A percentile compares a stretch with the other conserved stretches of the same genome.
Conservation (phyloP, 2,329 filamentous ascomycete species). For the Calcarisporium arbuscula region DNA sequence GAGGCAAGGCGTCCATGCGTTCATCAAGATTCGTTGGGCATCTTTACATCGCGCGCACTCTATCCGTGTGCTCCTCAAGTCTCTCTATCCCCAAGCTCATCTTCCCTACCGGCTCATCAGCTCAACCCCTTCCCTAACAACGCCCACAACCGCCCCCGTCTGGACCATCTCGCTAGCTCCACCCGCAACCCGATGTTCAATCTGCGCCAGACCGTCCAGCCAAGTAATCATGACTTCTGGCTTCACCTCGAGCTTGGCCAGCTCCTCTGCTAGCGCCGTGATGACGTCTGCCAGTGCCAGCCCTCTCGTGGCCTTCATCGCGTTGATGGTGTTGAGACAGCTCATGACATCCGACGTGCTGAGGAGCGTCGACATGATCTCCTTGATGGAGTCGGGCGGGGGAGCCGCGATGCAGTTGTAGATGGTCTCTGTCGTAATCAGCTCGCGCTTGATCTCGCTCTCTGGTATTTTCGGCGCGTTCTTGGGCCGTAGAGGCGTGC, state of each 20-base stretch:
- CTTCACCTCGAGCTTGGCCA: slow-evolving; percentile 76
- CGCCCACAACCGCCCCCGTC: slow-evolving; percentile 86
- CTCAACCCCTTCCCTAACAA: slow-evolving; percentile 81
- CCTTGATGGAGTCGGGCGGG: slow-evolving; percentile 78
- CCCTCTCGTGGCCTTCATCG: slow-evolving; percentile 78
- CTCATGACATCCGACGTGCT: slow-evolving; percentile 82
- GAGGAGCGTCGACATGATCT: slow-evolving; percentile 78
- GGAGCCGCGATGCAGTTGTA: slow-evolving; percentile 97
- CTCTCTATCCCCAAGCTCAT: not conserved
- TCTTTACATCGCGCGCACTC: no score
- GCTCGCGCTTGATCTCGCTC: slow-evolving; percentile 65
- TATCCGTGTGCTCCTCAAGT: no score
- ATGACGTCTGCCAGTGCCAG: slow-evolving; percentile 91
- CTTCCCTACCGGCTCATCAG: slow-evolving; percentile 38
- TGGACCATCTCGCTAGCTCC: slow-evolving; percentile 84
- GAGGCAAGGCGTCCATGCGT: no score
- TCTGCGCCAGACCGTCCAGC: slow-evolving; percentile 84
- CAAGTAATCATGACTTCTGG: slow-evolving; percentile 83
- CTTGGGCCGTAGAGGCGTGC: slow-evolving; percentile 59
- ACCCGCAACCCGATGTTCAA: slow-evolving; percentile 85
- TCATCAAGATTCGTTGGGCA: no score
- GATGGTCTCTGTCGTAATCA: slow-evolving; percentile 83
- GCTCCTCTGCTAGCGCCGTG: slow-evolving; percentile 75
- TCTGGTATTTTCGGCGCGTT: slow-evolving; percentile 54
- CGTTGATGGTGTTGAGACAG: slow-evolving; percentile 81